Percentiles rank a stretch among this genome's conserved stretches.
phyloP scores from a whole-genome alignment of 768 basidiomycete species.

The Mycena chlorophos region DNA sequence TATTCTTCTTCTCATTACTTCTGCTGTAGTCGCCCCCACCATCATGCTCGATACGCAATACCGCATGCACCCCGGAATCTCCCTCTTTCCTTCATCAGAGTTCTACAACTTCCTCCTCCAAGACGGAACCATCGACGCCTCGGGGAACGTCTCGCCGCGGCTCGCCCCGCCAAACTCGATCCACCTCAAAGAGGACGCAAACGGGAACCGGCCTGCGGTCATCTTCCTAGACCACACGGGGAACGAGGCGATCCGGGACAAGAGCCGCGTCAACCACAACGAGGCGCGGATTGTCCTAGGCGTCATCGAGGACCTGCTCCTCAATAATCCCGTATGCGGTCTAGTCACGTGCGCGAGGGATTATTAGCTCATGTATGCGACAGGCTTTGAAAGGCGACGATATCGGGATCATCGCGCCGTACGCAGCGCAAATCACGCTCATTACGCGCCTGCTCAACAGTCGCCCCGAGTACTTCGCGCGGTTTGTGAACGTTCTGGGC shows the following conservation, averaged over 20 bases:
- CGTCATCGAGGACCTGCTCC: conserved; percentile 79
- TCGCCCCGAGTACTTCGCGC: conserved; percentile 50
- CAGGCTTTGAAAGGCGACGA: conserved; percentile 67
- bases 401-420: conserved; percentile 93
- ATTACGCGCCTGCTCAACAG: conserved; percentile 65
- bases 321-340: conserved; percentile 65
- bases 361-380: not conserved
- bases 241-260: conserved; percentile 63
- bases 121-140: conserved; percentile 71
- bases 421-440: conserved; percentile 81
- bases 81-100: conserved; percentile 79
- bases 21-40: conserved; percentile 67
- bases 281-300: conserved; percentile 79
- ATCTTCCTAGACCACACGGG: conserved; percentile 83
- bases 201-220: conserved; percentile 56
- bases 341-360: not conserved
- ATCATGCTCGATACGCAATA: conserved; percentile 95
- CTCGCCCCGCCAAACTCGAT: conserved; percentile 64
- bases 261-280: conserved; percentile 73
- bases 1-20: conserved; percentile 4
- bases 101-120: conserved; percentile 74
- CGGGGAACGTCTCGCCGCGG: conserved; percentile 46
- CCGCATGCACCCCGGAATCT: conserved; percentile 91
- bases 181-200: conserved; percentile 43
- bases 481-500: conserved; percentile 65